phyloP scores from a whole-genome alignment of 257 asterid genomes.

The Rehmannia glutinosa region DNA sequence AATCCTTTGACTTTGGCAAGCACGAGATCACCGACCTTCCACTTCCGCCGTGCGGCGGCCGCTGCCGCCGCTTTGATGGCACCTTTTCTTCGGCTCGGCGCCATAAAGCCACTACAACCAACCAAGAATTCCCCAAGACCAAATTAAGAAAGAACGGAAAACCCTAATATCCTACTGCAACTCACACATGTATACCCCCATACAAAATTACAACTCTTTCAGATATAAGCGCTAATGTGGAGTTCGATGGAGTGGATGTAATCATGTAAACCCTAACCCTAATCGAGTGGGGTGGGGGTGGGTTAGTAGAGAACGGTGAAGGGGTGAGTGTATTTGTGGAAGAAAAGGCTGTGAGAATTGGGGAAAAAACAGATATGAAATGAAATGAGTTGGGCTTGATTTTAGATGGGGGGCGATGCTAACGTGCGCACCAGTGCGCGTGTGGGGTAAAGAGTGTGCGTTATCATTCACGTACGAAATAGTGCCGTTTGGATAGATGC shows the following conservation, averaged over 20 bases:
- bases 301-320: conserved; percentile 33
- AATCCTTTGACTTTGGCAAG: conserved; percentile 94
- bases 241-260: conserved; percentile 8
- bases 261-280: conserved; percentile 51
- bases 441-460: conserved; percentile 15
- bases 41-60: conserved; percentile 66
- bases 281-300: conserved; percentile 5
- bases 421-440: conserved; percentile 37
- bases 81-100: conserved; percentile 75
- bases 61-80: conserved; percentile 62
- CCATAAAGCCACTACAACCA: conserved; percentile 45
- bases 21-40: conserved; percentile 91
- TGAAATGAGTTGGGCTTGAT: conserved; percentile 21
- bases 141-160: conserved; percentile 13
- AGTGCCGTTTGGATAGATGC: no score
- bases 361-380: conserved; percentile 22
- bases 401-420: conserved; percentile 28
- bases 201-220: neutral
- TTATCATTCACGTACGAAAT: neutral
- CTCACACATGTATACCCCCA: conserved; percentile 8
- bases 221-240: neutral
- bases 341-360: conserved; percentile 18
- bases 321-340: conserved; percentile 30
- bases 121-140: conserved; percentile 25
- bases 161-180: conserved; percentile 32